These are phyloP conservation scores for Phytophthora fragariaefolia DNA, from an alignment of 352 stramenopile genomes.

Conservation along the genomic window DNA sequence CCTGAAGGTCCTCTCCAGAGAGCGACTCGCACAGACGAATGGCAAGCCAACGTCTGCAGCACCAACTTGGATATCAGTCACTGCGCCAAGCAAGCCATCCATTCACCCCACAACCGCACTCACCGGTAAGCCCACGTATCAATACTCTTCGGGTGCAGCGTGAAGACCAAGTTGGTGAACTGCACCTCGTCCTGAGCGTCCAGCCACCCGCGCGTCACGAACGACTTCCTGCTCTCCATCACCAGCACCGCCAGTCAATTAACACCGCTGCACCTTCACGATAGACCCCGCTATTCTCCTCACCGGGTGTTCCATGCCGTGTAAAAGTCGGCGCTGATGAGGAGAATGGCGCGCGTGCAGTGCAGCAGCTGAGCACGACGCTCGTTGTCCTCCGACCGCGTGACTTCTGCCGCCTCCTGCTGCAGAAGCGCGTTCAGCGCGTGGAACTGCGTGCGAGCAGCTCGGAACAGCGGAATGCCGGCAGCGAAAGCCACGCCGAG, in stretches of 20 bases:
- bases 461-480: conserved; percentile 55
- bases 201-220: conserved; percentile 53
- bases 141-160: conserved; percentile 85
- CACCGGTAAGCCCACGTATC: conserved; percentile 88
- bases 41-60: conserved; percentile 58
- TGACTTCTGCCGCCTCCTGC: conserved; percentile 16
- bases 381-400: conserved; percentile 1
- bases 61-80: conserved; percentile 11
- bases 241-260: not conserved
- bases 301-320: conserved; percentile 86
- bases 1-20: conserved; percentile 22
- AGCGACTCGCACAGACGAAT: conserved; percentile 39
- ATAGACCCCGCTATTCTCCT: not conserved
- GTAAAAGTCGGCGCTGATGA: conserved; percentile 86
- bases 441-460: conserved; percentile 64
- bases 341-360: conserved; percentile 67
- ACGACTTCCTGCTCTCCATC: conserved; percentile 51
- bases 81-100: not conserved
- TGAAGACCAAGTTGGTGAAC: conserved; percentile 80
- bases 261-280: not conserved
- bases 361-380: conserved; percentile 45
- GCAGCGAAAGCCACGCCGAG: conserved; percentile 73
- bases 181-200: conserved; percentile 51
- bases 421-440: conserved; percentile 42
- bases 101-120: not conserved